phyloP scores from a whole-genome alignment of 495 filamentous ascomycete genomes.

The Neurospora sp. region DNA sequence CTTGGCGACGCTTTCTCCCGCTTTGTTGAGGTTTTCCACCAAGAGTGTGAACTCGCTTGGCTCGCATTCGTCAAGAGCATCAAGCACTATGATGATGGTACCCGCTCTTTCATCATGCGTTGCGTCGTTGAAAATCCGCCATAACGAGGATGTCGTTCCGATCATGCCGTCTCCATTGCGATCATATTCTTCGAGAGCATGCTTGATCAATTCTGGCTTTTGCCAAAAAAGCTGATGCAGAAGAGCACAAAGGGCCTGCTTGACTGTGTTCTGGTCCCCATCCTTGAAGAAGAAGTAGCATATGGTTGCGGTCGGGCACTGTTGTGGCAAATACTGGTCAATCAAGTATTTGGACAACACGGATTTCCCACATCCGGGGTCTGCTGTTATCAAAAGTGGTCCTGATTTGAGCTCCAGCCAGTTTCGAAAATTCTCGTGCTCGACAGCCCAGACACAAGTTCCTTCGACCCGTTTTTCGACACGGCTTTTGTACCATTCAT shows the following conservation, averaged over 20 bases:
- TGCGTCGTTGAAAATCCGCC: neutral
- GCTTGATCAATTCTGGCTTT: neutral
- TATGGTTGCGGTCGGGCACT: neutral
- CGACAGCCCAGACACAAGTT: neutral
- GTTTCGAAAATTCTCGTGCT: neutral
- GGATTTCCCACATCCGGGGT: neutral
- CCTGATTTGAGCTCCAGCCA: neutral
- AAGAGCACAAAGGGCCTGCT: neutral
- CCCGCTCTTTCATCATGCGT: neutral
- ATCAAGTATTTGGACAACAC: neutral
- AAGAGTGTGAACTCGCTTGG: neutral
- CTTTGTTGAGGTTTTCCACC: neutral
- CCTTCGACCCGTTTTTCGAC: neutral
- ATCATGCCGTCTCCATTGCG: neutral
- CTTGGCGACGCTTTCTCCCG: neutral
- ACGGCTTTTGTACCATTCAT: neutral
- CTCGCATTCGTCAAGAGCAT: neutral
- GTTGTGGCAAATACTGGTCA: neutral
- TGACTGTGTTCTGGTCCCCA: neutral
- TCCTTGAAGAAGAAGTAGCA: neutral
- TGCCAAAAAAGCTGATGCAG: neutral
- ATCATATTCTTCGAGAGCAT: neutral
- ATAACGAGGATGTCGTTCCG: neutral
- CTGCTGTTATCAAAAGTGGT: neutral
- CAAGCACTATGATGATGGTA: neutral